A percentile compares a stretch with the other conserved stretches of the same genome.
Conservation (phyloP, 768 basidiomycete species). For the Trametes maxima region DNA sequence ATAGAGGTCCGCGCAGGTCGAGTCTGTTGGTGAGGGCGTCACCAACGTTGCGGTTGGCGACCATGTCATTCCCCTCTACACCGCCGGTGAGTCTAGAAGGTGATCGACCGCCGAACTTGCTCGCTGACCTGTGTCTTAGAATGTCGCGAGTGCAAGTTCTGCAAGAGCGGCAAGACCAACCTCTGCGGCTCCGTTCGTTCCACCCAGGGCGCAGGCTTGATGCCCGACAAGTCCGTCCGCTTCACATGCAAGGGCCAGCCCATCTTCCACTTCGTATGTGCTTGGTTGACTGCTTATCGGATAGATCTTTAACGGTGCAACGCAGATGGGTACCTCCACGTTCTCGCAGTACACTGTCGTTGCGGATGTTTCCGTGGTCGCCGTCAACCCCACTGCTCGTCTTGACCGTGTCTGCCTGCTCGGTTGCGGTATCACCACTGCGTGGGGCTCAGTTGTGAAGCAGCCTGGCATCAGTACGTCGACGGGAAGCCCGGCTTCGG, state of each 20-base stretch:
- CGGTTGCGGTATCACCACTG: slow-evolving; percentile 97
- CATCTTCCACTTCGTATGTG: slow-evolving; percentile 82
- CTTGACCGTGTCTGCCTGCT: slow-evolving; percentile 97
- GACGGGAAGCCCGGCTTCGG: neutral
- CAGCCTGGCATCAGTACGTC: slow-evolving; percentile 80
- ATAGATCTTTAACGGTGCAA: neutral
- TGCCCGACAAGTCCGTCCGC: slow-evolving; percentile 88
- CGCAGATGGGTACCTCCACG: slow-evolving; percentile 96
- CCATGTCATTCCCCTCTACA: slow-evolving; percentile 97
- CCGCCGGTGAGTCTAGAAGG: slow-evolving; percentile 60
- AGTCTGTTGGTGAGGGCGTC: slow-evolving; percentile 97
- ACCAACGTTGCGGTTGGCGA: slow-evolving; percentile 81
- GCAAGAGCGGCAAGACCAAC: slow-evolving; percentile 98
- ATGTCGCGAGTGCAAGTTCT: slow-evolving; percentile 97
- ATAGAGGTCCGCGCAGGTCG: slow-evolving; percentile 59
- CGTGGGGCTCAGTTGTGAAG: slow-evolving; percentile 95
- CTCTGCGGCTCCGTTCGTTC: slow-evolving; percentile 96
- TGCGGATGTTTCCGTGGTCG: slow-evolving; percentile 94
- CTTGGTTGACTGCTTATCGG: neutral
- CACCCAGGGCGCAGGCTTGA: slow-evolving; percentile 91
- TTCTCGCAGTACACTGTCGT: slow-evolving; percentile 99
- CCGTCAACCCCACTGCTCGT: slow-evolving; percentile 82
- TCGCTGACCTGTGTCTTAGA: slow-evolving; percentile 41
- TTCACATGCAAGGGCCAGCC: slow-evolving; percentile 89
- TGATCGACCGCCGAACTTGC: neutral